Conservation (phyloP, 1,284 basidiomycete species). For the Puccinia brachypodii region DNA sequence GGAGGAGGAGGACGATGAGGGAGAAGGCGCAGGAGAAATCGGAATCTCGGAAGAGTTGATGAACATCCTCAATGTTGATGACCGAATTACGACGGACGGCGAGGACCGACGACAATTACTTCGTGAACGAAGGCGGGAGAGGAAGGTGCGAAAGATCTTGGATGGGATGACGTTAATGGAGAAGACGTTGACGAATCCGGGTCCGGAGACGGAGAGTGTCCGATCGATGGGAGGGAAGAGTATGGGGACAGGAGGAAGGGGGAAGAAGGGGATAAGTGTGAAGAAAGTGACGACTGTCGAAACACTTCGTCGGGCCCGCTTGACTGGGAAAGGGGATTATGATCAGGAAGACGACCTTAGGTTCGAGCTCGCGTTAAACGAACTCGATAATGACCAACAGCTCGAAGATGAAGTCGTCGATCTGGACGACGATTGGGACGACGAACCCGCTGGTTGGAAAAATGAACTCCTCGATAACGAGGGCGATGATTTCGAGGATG, state of each 20-base stretch:
- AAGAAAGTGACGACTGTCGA: not conserved
- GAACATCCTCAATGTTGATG: constrained; percentile 23
- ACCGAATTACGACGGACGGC: not conserved
- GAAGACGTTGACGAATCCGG: not conserved
- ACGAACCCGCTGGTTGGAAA: constrained; percentile 47
- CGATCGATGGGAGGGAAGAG: not conserved
- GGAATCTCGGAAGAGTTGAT: constrained; percentile 40
- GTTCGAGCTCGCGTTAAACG: constrained; percentile 7
- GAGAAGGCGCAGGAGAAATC: constrained; percentile 6
- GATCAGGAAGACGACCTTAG: not conserved
- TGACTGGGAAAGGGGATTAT: not conserved
- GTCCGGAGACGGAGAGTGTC: not conserved
- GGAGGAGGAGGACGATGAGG: not conserved
- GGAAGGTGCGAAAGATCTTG: constrained; percentile 20
- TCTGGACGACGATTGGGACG: constrained; percentile 48
- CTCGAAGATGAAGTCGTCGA: constrained; percentile 2
- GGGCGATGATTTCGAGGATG: not conserved
- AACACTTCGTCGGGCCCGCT: too few relatives aligned
- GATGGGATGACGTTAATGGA: constrained; percentile 32
- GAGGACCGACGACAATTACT: constrained; percentile 17
- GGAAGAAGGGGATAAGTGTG: not conserved
- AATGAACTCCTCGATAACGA: not conserved
- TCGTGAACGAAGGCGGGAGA: constrained; percentile 31
- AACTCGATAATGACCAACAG: not conserved
- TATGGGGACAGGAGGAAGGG: not conserved